Conservation (phyloP, 169 alveolate species). For the Plasmodium reichenowi region DNA sequence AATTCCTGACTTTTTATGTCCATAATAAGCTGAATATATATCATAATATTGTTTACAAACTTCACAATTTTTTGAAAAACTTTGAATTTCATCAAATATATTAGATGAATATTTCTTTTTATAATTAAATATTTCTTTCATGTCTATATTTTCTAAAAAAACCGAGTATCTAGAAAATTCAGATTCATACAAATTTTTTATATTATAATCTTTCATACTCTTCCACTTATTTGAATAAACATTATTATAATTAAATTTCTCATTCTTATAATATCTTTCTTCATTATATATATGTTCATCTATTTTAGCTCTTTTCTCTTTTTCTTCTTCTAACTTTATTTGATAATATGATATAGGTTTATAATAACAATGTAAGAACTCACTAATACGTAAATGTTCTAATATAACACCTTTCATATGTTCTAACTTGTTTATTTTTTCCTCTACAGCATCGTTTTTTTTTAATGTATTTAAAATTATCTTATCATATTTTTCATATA, state of each 20-base stretch:
- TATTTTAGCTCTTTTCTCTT: constrained; percentile 5
- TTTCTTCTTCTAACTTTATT: constrained; percentile 47
- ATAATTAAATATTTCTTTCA: constrained; percentile 62
- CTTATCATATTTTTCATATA: constrained; percentile 52
- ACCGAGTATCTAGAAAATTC: constrained; percentile 49
- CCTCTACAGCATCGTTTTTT: not conserved
- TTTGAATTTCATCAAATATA: constrained; percentile 71
- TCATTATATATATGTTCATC: not conserved
- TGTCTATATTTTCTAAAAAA: constrained; percentile 48
- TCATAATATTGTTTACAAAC: constrained; percentile 73
- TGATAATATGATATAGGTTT: constrained; percentile 72
- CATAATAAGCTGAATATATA: constrained; percentile 74
- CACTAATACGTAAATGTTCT: constrained; percentile 49
- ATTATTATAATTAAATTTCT: not conserved
- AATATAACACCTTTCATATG: constrained; percentile 26
- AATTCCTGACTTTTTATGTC: constrained; percentile 42
- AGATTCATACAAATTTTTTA: constrained; percentile 9
- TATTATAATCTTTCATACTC: not conserved
- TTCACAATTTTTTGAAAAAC: constrained; percentile 69
- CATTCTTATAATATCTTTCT: not conserved
- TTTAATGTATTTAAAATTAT: constrained; percentile 33
- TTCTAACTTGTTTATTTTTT: constrained; percentile 32
- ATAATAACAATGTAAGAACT: constrained; percentile 67
- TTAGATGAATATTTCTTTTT: constrained; percentile 44
- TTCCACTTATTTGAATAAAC: not conserved